A percentile compares a stretch with the other conserved stretches of the same genome.
Conservation (phyloP, 2,329 filamentous ascomycete genomes). For the Bipolaris cookei region DNA sequence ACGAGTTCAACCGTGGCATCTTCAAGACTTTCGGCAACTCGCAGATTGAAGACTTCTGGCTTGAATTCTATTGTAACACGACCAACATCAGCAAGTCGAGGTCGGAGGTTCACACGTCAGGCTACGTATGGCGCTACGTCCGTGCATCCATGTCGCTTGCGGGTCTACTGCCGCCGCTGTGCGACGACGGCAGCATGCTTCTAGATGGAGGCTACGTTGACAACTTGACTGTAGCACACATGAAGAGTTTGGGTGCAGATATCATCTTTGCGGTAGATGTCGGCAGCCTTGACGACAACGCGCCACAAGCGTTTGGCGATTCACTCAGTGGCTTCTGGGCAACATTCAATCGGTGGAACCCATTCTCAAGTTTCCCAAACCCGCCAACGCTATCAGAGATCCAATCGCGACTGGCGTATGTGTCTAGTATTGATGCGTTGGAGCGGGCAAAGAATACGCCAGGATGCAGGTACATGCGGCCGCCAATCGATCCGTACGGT, state of each 20-base stretch:
- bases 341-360: slow-evolving; percentile 94
- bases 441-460: slow-evolving; percentile 90
- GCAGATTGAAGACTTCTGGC: slow-evolving; percentile 98
- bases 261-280: slow-evolving; percentile 97
- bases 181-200: slow-evolving; percentile 96
- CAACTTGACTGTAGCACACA: slow-evolving; percentile 94
- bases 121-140: slow-evolving; percentile 97
- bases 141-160: slow-evolving; percentile 96
- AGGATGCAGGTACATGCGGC: slow-evolving; percentile 95
- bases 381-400: slow-evolving; percentile 95
- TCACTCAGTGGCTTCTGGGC: slow-evolving; percentile 95
- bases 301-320: slow-evolving; percentile 91
- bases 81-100: slow-evolving; percentile 97
- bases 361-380: slow-evolving; percentile 85
- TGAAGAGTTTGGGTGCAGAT: slow-evolving; percentile 92
- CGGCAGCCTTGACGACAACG: slow-evolving; percentile 87
- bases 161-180: slow-evolving; percentile 88
- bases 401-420: slow-evolving; percentile 91
- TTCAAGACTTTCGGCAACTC: slow-evolving; percentile 98
- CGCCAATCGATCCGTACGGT: slow-evolving; percentile 90
- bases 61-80: slow-evolving; percentile 98
- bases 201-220: slow-evolving; percentile 97
- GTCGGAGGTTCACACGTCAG: slow-evolving; percentile 90
- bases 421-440: slow-evolving; percentile 90
- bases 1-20: slow-evolving; percentile 98